Conservation (phyloP, 306 rosid genomes). For the Morella rubra region DNA sequence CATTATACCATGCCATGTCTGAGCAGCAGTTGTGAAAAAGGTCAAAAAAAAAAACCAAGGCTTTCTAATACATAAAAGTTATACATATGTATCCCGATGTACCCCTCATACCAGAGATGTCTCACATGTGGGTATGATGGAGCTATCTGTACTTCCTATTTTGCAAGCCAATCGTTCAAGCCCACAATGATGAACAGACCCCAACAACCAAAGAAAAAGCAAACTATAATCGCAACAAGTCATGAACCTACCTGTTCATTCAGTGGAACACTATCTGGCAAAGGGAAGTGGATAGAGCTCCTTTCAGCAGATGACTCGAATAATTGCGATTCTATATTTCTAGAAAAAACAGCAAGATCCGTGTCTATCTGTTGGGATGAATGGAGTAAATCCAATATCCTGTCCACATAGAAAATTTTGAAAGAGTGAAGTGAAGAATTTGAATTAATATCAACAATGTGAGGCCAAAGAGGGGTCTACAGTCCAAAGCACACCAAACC, state of each 20-base stretch:
- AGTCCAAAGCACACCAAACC: constrained; percentile 47
- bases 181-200: not conserved
- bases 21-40: not conserved
- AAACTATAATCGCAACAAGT: not conserved
- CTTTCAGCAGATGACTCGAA: constrained; percentile 42
- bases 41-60: not conserved
- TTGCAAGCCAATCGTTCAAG: not conserved
- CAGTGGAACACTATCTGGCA: constrained; percentile 61
- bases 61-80: not conserved
- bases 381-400: constrained; percentile 55
- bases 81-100: not conserved
- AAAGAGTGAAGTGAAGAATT: constrained; percentile 17
- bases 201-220: constrained; percentile 14
- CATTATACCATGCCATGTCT: not conserved
- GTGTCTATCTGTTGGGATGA: constrained; percentile 44
- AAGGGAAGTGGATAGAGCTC: constrained; percentile 67
- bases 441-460: constrained; percentile 6
- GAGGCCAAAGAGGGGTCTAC: constrained; percentile 18
- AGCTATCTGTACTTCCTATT: not conserved
- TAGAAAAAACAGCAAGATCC: constrained; percentile 46
- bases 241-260: constrained; percentile 62
- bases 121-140: not conserved
- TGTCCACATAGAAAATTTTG: constrained; percentile 37
- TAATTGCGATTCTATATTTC: constrained; percentile 57
- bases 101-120: not conserved